A percentile compares a stretch with the other conserved stretches of the same genome.
Evolutionary conservation across 2,329 filamentous ascomycete species (phyloP).

Genomic region (Sphaerulina vaccinii): DNA sequence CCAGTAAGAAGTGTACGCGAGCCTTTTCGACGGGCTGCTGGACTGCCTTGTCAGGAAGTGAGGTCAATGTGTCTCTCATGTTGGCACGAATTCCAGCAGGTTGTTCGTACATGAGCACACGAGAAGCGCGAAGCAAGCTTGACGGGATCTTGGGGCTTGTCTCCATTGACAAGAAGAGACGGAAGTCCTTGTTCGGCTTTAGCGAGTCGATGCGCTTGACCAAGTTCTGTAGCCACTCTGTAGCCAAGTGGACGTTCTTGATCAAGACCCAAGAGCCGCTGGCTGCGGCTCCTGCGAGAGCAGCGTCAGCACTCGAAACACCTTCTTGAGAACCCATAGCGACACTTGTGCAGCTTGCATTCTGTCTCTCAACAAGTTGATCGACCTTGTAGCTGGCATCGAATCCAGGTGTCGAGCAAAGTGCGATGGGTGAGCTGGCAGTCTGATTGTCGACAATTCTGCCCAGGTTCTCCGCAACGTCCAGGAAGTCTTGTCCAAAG

Average conservation of each 20-base stretch:
- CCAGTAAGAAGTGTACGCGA: slow-evolving; percentile 84
- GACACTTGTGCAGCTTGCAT: slow-evolving; percentile 87
- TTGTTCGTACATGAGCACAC: slow-evolving; percentile 97
- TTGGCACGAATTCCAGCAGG: slow-evolving; percentile 94
- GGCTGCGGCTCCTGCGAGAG: slow-evolving; percentile 86
- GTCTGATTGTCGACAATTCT: slow-evolving; percentile 82
- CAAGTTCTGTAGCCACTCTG: slow-evolving; percentile 92
- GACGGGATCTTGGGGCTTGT: slow-evolving; percentile 95
- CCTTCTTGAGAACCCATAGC: slow-evolving; percentile 99
- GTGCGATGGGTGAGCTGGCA: slow-evolving; percentile 78
- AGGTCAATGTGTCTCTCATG: slow-evolving; percentile 95
- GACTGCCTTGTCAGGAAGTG: slow-evolving; percentile 57
- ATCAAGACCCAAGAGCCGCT: slow-evolving; percentile 93
- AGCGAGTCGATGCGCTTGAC: slow-evolving; percentile 96
- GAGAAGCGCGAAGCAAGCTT: slow-evolving; percentile 86
- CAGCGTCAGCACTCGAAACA: slow-evolving; percentile 88
- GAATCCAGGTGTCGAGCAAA: slow-evolving; percentile 94
- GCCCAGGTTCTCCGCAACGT: slow-evolving; percentile 80
- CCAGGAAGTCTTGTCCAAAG: slow-evolving; percentile 79
- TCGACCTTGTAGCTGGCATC: slow-evolving; percentile 99
- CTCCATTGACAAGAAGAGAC: slow-evolving; percentile 97
- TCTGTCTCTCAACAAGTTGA: slow-evolving; percentile 80
- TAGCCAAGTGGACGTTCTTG: slow-evolving; percentile 97
- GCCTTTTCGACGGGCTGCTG: slow-evolving; percentile 89
- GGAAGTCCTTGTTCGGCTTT: slow-evolving; percentile 89